Conservation (phyloP, 805 yeast genomes). For the Metschnikowia matae region DNA sequence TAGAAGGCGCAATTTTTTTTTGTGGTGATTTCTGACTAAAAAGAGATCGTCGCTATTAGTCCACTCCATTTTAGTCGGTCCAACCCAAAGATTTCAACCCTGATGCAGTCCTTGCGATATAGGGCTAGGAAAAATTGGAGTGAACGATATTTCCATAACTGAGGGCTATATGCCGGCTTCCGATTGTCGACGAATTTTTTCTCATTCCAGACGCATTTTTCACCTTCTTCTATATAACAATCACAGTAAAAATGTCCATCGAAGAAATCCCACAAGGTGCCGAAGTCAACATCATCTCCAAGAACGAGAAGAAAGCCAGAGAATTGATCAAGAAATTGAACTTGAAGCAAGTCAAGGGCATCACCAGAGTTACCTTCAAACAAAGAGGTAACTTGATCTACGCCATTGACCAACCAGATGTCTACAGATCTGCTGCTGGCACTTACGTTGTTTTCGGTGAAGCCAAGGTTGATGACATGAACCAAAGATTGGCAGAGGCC, state of each 20-base stretch:
- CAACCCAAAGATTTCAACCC: background rate
- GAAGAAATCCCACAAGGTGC: conserved; percentile 79
- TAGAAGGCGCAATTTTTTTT: no score
- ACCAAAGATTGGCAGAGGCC: conserved; percentile 79
- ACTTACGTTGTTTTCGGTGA: conserved; percentile 97
- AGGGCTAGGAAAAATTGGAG: background rate
- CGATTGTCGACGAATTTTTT: conserved; percentile 1
- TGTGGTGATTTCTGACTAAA: no score
- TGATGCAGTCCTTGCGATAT: background rate
- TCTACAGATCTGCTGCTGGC: conserved; percentile 89
- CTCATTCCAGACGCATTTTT: background rate
- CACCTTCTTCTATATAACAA: background rate
- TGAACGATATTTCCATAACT: background rate
- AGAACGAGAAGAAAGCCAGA: conserved; percentile 95
- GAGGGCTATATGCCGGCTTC: background rate
- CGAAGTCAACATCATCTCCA: conserved; percentile 73
- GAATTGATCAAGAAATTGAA: conserved; percentile 82
- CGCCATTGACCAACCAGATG: conserved; percentile 91
- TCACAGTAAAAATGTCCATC: conserved; percentile 33
- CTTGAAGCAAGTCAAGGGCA: conserved; percentile 86
- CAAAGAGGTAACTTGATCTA: conserved; percentile 86
- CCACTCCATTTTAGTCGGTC: background rate
- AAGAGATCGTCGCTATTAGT: background rate
- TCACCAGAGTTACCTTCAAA: conserved; percentile 92
- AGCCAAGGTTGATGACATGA: conserved; percentile 92